Conservation (phyloP, 2,329 filamentous ascomycete genomes). For the Talaromyces rugulosus region DNA sequence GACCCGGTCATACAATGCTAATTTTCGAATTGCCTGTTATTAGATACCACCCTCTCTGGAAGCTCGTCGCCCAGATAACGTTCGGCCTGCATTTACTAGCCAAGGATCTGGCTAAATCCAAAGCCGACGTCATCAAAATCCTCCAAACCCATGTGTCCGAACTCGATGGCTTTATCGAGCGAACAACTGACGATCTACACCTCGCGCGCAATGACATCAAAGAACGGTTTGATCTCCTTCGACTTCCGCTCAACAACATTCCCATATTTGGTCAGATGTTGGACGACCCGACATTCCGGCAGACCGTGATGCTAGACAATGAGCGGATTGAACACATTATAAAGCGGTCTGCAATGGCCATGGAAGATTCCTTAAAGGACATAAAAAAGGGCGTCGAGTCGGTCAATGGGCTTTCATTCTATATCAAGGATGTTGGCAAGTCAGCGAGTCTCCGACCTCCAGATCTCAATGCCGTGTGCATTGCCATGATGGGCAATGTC, state of each 20-base stretch:
- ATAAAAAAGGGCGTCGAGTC: slow-evolving; percentile 72
- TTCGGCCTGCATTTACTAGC: slow-evolving; percentile 89
- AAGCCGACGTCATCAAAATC: slow-evolving; percentile 81
- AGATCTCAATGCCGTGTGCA: slow-evolving; percentile 69
- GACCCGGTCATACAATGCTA: background rate
- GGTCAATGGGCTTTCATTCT: slow-evolving; percentile 70
- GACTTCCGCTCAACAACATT: slow-evolving; percentile 77
- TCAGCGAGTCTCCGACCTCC: slow-evolving; percentile 55
- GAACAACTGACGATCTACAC: slow-evolving; percentile 78
- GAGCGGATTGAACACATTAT: slow-evolving; percentile 88
- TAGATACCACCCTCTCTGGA: slow-evolving; percentile 80
- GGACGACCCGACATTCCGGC: slow-evolving; percentile 75
- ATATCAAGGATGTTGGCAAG: slow-evolving; percentile 64
- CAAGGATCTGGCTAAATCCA: slow-evolving; percentile 80
- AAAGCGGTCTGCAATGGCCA: slow-evolving; percentile 67
- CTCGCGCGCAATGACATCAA: slow-evolving; percentile 73
- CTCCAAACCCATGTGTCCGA: slow-evolving; percentile 91
- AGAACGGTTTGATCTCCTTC: slow-evolving; percentile 73
- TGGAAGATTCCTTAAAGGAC: slow-evolving; percentile 75
- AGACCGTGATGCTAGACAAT: slow-evolving; percentile 79
- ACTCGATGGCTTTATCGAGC: slow-evolving; percentile 84
- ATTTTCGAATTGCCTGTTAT: background rate
- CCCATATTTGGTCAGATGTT: slow-evolving; percentile 82
- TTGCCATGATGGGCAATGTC: slow-evolving; percentile 88
- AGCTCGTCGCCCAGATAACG: slow-evolving; percentile 85